These are phyloP conservation scores for Botryotinia globosa DNA, from an alignment of 2,329 filamentous ascomycete genomes.

Conservation along the genomic window DNA sequence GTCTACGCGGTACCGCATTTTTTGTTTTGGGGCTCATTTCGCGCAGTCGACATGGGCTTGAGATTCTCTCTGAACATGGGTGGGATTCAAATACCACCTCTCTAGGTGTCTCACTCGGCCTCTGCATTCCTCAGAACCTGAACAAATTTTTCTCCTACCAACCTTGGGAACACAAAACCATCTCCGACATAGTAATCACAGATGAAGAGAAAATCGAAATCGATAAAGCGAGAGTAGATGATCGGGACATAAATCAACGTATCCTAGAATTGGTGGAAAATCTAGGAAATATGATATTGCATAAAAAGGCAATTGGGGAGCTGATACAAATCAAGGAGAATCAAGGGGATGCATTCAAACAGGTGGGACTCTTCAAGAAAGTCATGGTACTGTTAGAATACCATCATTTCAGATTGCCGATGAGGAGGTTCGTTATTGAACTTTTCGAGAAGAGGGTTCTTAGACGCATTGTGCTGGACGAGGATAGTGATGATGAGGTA, in stretches of 20 bases:
- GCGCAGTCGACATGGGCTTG: slow-evolving; percentile 83
- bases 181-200: slow-evolving; percentile 37
- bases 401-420: slow-evolving; percentile 83
- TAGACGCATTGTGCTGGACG: slow-evolving; percentile 77
- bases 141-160: slow-evolving; percentile 72
- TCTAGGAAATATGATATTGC: slow-evolving; percentile 88
- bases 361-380: slow-evolving; percentile 76
- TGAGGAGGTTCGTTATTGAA: slow-evolving; percentile 87
- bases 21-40: slow-evolving; percentile 94
- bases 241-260: slow-evolving; percentile 62
- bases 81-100: slow-evolving; percentile 91
- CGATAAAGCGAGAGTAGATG: slow-evolving; percentile 50
- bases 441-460: slow-evolving; percentile 90
- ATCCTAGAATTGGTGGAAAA: slow-evolving; percentile 85
- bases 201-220: slow-evolving; percentile 48
- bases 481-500: slow-evolving; percentile 43
- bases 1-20: slow-evolving; percentile 90
- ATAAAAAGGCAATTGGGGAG: slow-evolving; percentile 81
- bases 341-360: slow-evolving; percentile 71
- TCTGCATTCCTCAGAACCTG: slow-evolving; percentile 80
- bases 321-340: slow-evolving; percentile 75
- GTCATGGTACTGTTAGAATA: slow-evolving; percentile 81
- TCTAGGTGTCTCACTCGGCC: slow-evolving; percentile 78
- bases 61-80: slow-evolving; percentile 83
- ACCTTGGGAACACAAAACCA: slow-evolving; percentile 50